Evolutionary conservation across 352 stramenopile genomes (phyloP).

Genomic region (Globisporangium sylvaticum): DNA sequence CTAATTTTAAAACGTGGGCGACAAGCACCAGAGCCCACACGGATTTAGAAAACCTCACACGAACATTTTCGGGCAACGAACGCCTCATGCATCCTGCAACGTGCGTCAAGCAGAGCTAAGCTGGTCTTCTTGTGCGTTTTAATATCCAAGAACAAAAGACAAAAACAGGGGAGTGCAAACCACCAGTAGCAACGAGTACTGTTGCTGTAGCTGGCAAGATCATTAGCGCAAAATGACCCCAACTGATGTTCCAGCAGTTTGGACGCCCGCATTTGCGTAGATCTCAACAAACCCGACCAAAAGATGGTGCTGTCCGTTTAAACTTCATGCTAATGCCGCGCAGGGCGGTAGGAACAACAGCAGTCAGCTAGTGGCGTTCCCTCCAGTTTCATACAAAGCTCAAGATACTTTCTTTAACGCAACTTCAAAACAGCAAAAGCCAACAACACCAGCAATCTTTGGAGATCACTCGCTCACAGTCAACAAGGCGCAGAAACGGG

Average conservation of each 20-base stretch:
- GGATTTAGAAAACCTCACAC: neutral
- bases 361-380: neutral
- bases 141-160: neutral
- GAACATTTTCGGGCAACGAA: neutral
- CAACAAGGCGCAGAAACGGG: neutral
- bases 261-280: neutral
- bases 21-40: neutral
- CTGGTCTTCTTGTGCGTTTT: too few species aligned
- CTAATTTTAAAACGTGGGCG: neutral
- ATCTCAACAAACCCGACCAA: too few species aligned
- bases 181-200: too few species aligned
- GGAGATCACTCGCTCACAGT: neutral
- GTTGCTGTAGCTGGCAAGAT: neutral
- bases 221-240: neutral
- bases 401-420: neutral
- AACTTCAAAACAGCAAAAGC: neutral
- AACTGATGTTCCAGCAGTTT: too few species aligned
- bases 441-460: neutral
- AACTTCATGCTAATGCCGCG: neutral
- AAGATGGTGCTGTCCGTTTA: neutral
- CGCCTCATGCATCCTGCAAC: neutral
- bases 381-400: neutral
- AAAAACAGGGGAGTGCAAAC: neutral
- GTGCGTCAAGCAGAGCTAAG: neutral
- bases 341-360: neutral